Percentiles rank a stretch among this genome's conserved stretches.
Evolutionary conservation across 169 alveolate species (phyloP).

Genomic region (Ichthyophthirius multifiliis): DNA sequence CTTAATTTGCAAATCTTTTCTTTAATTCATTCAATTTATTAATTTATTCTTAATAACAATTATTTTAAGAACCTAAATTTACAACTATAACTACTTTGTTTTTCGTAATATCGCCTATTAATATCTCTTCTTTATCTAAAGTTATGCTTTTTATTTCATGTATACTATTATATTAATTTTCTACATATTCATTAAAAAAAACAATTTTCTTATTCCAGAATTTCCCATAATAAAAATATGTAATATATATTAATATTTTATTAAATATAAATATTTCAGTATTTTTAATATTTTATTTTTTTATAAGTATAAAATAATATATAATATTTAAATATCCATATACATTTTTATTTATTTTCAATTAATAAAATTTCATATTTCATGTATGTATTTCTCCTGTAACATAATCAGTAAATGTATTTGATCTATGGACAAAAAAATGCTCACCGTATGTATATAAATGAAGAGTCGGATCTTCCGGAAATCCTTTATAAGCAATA

Average conservation of each 20-base stretch:
- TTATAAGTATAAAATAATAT: too few relatives aligned
- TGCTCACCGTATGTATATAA: neutral
- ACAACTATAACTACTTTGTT: constrained; percentile 9
- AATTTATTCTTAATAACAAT: neutral
- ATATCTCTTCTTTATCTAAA: constrained; percentile 18
- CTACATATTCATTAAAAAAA: constrained; percentile 20
- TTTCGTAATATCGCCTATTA: neutral
- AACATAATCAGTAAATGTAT: too few relatives aligned
- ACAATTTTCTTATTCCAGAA: constrained; percentile 34
- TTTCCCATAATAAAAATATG: constrained; percentile 46
- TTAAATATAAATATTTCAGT: too few relatives aligned
- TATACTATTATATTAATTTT: constrained; percentile 11
- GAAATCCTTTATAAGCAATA: neutral
- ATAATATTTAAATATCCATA: too few relatives aligned
- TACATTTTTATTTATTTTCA: too few relatives aligned
- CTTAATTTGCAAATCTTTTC: neutral
- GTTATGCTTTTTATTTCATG: constrained; percentile 14
- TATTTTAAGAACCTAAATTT: constrained; percentile 18
- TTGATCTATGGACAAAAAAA: too few relatives aligned
- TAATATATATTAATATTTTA: too few relatives aligned
- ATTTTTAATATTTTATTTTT: too few relatives aligned
- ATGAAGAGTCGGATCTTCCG: neutral
- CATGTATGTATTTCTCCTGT: too few relatives aligned
- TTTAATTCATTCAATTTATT: neutral
- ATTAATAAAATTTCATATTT: too few relatives aligned